phyloP scores from a whole-genome alignment of 345 rosid genomes.

The Aquilaria malaccensis region DNA sequence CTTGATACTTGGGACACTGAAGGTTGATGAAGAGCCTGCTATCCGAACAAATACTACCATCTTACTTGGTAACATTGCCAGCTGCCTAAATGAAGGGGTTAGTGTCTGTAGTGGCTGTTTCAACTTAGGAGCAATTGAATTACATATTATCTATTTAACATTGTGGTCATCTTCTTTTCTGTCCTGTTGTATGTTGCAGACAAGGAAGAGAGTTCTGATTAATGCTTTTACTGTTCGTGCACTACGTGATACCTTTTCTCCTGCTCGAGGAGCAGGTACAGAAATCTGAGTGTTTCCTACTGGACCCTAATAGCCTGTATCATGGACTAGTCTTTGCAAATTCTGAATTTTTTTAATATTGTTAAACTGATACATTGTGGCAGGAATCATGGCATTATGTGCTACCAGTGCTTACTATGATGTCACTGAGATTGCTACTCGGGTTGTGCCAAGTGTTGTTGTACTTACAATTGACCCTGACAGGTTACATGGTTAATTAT shows the following conservation, averaged over 20 bases:
- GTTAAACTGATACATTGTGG: slow-evolving; percentile 9
- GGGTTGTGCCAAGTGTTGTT: slow-evolving; percentile 86
- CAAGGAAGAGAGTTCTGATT: slow-evolving; percentile 90
- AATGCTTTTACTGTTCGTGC: slow-evolving; percentile 99
- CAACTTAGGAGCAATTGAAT: slow-evolving; percentile 1
- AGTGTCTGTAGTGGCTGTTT: slow-evolving; percentile 19
- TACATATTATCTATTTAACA: slow-evolving; percentile 10
- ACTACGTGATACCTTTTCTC: slow-evolving; percentile 88
- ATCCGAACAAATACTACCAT: slow-evolving; percentile 98
- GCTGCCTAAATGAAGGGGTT: slow-evolving; percentile 89
- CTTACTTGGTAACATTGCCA: slow-evolving; percentile 93
- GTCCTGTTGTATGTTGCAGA: slow-evolving; percentile 35
- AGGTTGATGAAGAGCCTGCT: slow-evolving; percentile 99
- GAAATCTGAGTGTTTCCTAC: slow-evolving; percentile 4
- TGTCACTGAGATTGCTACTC: slow-evolving; percentile 79
- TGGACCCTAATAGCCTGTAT: background rate
- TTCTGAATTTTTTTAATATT: slow-evolving; percentile 1
- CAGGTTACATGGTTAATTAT: slow-evolving; percentile 39
- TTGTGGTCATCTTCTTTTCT: slow-evolving; percentile 9
- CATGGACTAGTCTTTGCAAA: background rate
- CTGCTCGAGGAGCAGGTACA: slow-evolving; percentile 99
- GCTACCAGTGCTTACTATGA: slow-evolving; percentile 94
- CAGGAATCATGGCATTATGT: slow-evolving; percentile 95
- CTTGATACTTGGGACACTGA: slow-evolving; percentile 12
- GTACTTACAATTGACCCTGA: slow-evolving; percentile 90